Evolutionary conservation across 208 protist species (phyloP).

Genomic region (Acanthamoeba castellanii): DNA sequence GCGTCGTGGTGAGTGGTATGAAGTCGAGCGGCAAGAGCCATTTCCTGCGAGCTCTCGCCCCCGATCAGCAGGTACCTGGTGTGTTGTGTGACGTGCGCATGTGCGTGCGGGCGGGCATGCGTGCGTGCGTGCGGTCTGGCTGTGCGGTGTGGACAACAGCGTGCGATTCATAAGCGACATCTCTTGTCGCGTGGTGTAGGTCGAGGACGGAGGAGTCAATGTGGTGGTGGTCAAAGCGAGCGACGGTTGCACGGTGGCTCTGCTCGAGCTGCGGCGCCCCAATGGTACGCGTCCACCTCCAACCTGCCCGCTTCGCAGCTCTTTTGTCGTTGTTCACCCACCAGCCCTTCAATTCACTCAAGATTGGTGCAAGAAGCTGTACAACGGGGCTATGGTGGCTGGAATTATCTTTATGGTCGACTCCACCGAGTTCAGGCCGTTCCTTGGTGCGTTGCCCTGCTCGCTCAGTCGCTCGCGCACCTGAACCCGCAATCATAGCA

Average conservation of each 20-base stretch:
- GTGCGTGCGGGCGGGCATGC: too few relatives aligned
- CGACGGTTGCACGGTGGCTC: not conserved
- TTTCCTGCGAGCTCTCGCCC: not conserved
- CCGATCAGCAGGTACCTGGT: not conserved
- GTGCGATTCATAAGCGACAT: too few relatives aligned
- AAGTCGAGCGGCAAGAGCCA: not conserved
- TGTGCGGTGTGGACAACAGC: too few relatives aligned
- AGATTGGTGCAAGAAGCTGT: too few relatives aligned
- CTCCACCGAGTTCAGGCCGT: not conserved
- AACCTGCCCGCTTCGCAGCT: not conserved
- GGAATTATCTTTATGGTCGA: slow-evolving; percentile 6
- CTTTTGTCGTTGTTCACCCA: not conserved
- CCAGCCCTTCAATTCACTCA: too few relatives aligned
- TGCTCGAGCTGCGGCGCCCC: not conserved
- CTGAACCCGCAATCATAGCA: too few relatives aligned
- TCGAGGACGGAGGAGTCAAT: not conserved
- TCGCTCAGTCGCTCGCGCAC: too few relatives aligned
- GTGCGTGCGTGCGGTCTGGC: too few relatives aligned
- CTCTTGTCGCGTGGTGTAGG: not conserved
- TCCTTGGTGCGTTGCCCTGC: not conserved
- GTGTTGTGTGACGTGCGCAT: too few relatives aligned
- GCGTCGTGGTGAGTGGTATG: not conserved
- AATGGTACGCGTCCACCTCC: not conserved
- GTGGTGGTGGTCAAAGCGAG: not conserved
- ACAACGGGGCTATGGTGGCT: not conserved